Evolutionary conservation across 306 rosid species (phyloP), one percentile per base, ranked within the genome.

Genomic region (Glycyrrhiza uralensis): DNA sequence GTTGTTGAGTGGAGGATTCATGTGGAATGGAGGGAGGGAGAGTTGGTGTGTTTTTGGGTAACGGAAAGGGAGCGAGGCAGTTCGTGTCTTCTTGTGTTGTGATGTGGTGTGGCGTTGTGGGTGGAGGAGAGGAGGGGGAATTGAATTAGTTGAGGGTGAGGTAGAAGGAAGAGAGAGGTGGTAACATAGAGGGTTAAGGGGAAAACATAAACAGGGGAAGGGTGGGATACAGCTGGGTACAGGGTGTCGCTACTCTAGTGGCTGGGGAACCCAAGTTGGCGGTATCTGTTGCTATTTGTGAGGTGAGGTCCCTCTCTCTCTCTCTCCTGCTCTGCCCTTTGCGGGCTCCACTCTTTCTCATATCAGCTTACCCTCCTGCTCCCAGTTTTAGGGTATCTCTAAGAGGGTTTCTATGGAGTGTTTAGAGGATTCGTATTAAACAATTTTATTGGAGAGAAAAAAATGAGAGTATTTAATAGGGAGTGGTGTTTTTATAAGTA

Each of bases 201-300:
- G 36, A 36, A 49, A 38, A 14, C 18, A 46, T 26, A 47, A 26
- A 11, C 5, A 6, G 26, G 7, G 57, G 0, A 49, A 63, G 79
- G 39, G 65, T 85, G 89, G 89, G 50, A 61, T 50, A 87, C 92
- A 87, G 92, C 92, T 87, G 92, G 80, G 61, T 45, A 87, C 92
- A 87, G 86, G 78, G 83, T 85, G 92, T 86, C 83, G 74, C 65
- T 23, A 74, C 33, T 17, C 51, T 72, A 66, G 66, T 62, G 81
- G 84, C 81, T 78, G 84, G 76, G 77, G 72, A 84, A 78, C 77
- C 82, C 74, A 67, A 59, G 74, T 84, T 84, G 86, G 72, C 79
- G 77, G 71, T 45, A 77, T 78, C 74, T 74, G 50, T 75, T 66
- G 17, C 42, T 61, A 20, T 22, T 19, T n/a, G 15, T 24, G 15